Percentiles rank a stretch among this genome's conserved stretches.
Evolutionary conservation across 176 grass and related monocot species (phyloP).

Genomic region (Bonia amplexicaulis): DNA sequence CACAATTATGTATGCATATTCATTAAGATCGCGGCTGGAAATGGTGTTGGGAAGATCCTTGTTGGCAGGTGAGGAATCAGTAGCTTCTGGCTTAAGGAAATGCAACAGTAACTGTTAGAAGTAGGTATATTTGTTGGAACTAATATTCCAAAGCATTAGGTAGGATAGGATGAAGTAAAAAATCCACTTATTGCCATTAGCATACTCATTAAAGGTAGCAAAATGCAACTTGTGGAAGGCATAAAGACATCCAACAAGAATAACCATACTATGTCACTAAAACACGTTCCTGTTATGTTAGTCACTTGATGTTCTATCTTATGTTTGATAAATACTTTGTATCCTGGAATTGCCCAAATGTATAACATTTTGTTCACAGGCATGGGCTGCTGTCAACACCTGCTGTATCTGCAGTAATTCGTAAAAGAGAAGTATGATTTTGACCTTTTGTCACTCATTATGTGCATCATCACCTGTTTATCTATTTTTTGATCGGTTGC

Average conservation of each 20-base stretch:
- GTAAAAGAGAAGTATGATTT: constrained; percentile 60
- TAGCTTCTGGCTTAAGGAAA: not conserved
- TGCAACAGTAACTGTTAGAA: not conserved
- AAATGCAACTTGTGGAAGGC: not conserved
- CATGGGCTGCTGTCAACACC: constrained; percentile 83
- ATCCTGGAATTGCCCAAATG: not conserved
- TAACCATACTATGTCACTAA: not conserved
- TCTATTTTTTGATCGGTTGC: not conserved
- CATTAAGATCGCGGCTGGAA: constrained; percentile 83
- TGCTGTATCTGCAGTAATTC: constrained; percentile 85
- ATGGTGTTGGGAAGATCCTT: constrained; percentile 81
- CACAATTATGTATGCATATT: not conserved
- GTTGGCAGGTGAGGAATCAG: constrained; percentile 55
- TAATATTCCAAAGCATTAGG: not conserved
- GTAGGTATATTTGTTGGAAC: not conserved
- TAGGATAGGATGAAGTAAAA: not conserved
- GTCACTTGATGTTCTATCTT: constrained; percentile 1
- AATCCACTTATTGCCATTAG: not conserved
- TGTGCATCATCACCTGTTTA: not conserved
- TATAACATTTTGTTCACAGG: constrained; percentile 30
- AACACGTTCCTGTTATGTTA: constrained; percentile 8
- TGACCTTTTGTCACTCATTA: not conserved
- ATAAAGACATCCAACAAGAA: not conserved
- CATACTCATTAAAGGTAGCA: not conserved
- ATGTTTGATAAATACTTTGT: not conserved